Percentiles rank a stretch among this genome's conserved stretches.
Evolutionary conservation across 345 rosid genomes (phyloP).

Genomic region (Camelina sativa): DNA sequence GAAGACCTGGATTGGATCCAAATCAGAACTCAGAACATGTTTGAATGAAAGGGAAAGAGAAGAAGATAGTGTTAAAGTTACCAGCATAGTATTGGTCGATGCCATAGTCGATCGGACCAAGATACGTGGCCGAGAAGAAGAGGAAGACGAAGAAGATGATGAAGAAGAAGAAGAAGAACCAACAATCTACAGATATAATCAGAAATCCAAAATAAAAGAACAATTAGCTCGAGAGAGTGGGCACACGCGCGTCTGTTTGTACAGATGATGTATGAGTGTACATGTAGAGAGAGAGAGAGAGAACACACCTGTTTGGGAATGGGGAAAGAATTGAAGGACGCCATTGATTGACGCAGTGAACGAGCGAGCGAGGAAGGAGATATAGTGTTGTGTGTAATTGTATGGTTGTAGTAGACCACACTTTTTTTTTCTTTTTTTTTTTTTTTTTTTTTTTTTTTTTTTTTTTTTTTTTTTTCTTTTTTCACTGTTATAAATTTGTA

Average conservation of each 20-base stretch:
- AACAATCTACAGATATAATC: slow-evolving; percentile 12
- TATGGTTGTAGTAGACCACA: slow-evolving; percentile 17
- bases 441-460: no score
- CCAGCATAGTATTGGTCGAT: slow-evolving; percentile 35
- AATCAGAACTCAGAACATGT: neutral
- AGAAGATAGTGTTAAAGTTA: neutral
- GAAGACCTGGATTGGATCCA: slow-evolving; percentile 30
- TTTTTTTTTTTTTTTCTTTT: no score
- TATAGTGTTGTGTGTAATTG: neutral
- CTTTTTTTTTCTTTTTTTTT: no score
- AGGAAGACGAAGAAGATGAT: slow-evolving; percentile 10
- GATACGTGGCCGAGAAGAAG: slow-evolving; percentile 37
- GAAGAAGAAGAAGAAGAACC: slow-evolving; percentile 32
- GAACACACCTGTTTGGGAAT: slow-evolving; percentile 39
- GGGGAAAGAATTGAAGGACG: slow-evolving; percentile 43
- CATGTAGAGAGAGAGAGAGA: neutral
- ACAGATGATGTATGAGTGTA: neutral
- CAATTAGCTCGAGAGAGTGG: neutral
- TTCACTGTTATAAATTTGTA: no score
- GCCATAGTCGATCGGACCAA: slow-evolving; percentile 38
- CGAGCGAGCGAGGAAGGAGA: neutral
- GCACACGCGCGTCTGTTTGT: no score
- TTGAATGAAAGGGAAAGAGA: neutral
- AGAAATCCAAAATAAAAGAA: neutral
- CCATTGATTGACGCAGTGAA: slow-evolving; percentile 32